These are phyloP conservation scores for Grosmannia clavigera DNA, from an alignment of 2,329 filamentous ascomycete genomes.

Conservation along the genomic window DNA sequence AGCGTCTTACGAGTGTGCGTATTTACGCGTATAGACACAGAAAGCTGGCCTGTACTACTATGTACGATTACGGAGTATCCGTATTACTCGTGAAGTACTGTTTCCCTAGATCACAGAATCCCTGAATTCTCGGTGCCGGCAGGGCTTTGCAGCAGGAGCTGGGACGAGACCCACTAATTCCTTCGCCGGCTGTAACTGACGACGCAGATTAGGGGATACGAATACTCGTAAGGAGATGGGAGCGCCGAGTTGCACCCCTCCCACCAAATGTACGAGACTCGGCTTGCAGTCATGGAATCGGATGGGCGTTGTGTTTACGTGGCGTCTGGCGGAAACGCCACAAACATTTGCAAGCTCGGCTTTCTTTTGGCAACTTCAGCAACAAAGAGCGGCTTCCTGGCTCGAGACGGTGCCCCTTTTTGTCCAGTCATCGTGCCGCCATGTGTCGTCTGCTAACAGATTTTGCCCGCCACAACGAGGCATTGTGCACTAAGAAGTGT, in stretches of 20 bases:
- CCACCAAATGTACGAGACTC: not conserved
- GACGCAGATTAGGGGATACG: not conserved
- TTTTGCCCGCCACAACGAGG: too few species aligned
- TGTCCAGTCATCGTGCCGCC: too few species aligned
- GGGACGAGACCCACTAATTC: not conserved
- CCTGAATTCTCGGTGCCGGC: not conserved
- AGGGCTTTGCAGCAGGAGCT: not conserved
- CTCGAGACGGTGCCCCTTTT: too few species aligned
- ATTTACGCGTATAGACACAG: too few species aligned
- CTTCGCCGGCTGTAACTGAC: not conserved
- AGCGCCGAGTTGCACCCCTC: not conserved
- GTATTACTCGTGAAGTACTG: not conserved
- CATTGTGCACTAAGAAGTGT: too few species aligned
- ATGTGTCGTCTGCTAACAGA: too few species aligned
- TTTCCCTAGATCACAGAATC: not conserved
- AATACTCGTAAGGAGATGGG: not conserved
- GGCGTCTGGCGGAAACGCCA: not conserved
- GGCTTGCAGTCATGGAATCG: too few species aligned
- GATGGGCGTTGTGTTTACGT: not conserved
- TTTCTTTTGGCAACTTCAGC: too few species aligned
- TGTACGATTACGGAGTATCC: not conserved
- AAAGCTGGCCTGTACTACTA: too few species aligned
- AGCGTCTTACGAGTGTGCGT: too few species aligned
- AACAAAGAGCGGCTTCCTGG: too few species aligned
- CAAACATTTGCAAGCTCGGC: not conserved